A percentile compares a stretch with the other conserved stretches of the same genome.
These are phyloP conservation scores for Brasenia schreberi DNA, from an alignment of 164 flowering plant species.

Conservation along the genomic window DNA sequence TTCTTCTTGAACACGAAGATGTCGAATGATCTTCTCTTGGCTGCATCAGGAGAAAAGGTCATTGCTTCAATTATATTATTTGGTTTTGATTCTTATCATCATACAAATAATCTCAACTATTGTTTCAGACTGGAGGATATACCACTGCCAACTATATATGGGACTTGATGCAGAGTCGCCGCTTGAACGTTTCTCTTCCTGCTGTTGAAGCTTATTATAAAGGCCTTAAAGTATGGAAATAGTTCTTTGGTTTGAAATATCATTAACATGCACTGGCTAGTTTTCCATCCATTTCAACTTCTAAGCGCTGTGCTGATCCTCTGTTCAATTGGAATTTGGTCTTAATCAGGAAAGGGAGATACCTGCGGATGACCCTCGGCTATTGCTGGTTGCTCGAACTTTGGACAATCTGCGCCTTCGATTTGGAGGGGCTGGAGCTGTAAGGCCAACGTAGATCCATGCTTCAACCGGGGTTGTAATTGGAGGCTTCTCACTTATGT, in stretches of 20 bases:
- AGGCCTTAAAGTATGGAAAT: slow-evolving; percentile 46
- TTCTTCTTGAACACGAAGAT: slow-evolving; percentile 39
- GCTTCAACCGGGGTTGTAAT: no score
- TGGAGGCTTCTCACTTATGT: no score
- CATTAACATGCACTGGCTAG: neutral
- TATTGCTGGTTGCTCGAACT: slow-evolving; percentile 35
- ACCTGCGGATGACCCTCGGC: slow-evolving; percentile 76
- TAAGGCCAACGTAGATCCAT: no score
- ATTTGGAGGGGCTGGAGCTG: slow-evolving; percentile 12
- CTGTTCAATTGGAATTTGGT: neutral
- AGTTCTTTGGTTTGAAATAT: neutral
- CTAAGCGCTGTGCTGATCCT: neutral
- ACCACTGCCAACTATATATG: slow-evolving; percentile 74
- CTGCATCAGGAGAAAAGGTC: slow-evolving; percentile 84
- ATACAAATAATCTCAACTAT: neutral
- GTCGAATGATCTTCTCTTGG: slow-evolving; percentile 70
- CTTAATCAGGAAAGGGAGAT: slow-evolving; percentile 55
- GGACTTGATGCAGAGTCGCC: slow-evolving; percentile 84
- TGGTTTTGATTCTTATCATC: neutral
- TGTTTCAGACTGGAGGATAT: slow-evolving; percentile 77
- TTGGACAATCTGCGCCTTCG: slow-evolving; percentile 28
- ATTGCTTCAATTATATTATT: neutral
- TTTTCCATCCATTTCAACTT: neutral
- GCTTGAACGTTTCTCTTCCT: slow-evolving; percentile 30
- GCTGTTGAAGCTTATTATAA: slow-evolving; percentile 73